Base-by-base conservation (phyloP, 306 rosid genomes). In the Dalbergia cochinchinensis region DNA sequence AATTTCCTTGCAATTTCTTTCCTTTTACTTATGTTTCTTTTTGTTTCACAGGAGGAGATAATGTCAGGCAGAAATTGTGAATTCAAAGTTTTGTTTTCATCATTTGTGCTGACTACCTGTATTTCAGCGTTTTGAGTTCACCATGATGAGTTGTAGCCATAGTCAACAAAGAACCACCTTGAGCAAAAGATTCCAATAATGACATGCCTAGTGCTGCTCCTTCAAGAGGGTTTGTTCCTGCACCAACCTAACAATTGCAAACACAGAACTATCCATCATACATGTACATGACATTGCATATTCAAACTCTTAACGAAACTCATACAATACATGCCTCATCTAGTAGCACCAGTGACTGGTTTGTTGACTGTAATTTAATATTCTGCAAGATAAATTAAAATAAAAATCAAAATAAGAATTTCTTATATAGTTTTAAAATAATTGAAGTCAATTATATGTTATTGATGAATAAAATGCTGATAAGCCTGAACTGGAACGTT, bases 191-290 rank as follows among this genome's bases (percentile, higher is more conserved):
- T 89, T 95, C 98, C 85, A 95, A 82, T 34, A 95, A 62, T 33
- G 99, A 87, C 97, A 92, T 89, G 74, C 97, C 99, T 58, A 95
- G 90, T 26, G 98, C 99, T 45, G 99, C 98, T 89, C 99, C 98
- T 88, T 92, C 99, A 58, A 92, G 89, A 53, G 99, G 99, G 79
- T 95, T 95, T 78, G 98, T 95, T 82, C 99, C 99, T 68, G 97
- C 94, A 67, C 98, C 99, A 84, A 95, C 99, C 99, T 95, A 84
- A 73, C 83, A 79, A 77, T 83, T 48, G 73, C 70, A 84, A 71
- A 71, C 81, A 60, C 19, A 65, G 42, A 58, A 61, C 31, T 11
- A 80, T 69, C 48, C 42, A 41, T 78, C 64, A 78, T 18, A 50
- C 3, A 42, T 73, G 42, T 42, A 11, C 45, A 77, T 67, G 69